Evolutionary conservation across 805 yeast genomes (phyloP).

Genomic region (Hanseniaspora lindneri): DNA sequence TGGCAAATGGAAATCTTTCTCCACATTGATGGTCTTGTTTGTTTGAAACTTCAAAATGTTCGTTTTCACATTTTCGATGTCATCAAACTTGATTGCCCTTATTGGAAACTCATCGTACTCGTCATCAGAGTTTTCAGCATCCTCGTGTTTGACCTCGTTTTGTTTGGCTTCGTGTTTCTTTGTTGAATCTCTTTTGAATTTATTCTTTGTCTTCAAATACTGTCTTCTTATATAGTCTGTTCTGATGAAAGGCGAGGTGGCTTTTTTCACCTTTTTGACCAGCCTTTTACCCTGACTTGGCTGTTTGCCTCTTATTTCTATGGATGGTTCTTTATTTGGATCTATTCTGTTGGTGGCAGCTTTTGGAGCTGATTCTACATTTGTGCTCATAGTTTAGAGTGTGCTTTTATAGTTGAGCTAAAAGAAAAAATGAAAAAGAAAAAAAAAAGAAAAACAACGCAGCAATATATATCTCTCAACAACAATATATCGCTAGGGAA

Average conservation of each 20-base stretch:
- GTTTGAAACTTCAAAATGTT: slow-evolving; percentile 76
- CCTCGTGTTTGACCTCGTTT: slow-evolving; percentile 15
- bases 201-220: slow-evolving; percentile 25
- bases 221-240: slow-evolving; percentile 29
- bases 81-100: slow-evolving; percentile 61
- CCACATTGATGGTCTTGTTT: slow-evolving; percentile 59
- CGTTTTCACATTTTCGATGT: slow-evolving; percentile 57
- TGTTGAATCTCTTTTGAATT: slow-evolving; percentile 13
- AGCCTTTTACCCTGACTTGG: slow-evolving; percentile 9
- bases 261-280: slow-evolving; percentile 14
- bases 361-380: background rate
- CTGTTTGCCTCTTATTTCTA: slow-evolving; percentile 12
- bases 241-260: slow-evolving; percentile 30
- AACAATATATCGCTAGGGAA: background rate
- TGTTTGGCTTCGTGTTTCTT: slow-evolving; percentile 20
- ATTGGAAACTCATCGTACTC: slow-evolving; percentile 31
- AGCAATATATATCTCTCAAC: background rate
- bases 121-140: background rate
- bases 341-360: slow-evolving; percentile 3
- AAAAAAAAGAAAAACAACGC: background rate
- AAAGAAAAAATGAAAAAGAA: background rate
- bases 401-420: background rate
- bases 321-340: slow-evolving; percentile 5
- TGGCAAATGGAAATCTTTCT: slow-evolving; percentile 62
- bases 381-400: slow-evolving; percentile 3